These are phyloP conservation scores for Pulchroboletus neoregius DNA, from an alignment of 1,284 basidiomycete genomes.

Conservation along the genomic window DNA sequence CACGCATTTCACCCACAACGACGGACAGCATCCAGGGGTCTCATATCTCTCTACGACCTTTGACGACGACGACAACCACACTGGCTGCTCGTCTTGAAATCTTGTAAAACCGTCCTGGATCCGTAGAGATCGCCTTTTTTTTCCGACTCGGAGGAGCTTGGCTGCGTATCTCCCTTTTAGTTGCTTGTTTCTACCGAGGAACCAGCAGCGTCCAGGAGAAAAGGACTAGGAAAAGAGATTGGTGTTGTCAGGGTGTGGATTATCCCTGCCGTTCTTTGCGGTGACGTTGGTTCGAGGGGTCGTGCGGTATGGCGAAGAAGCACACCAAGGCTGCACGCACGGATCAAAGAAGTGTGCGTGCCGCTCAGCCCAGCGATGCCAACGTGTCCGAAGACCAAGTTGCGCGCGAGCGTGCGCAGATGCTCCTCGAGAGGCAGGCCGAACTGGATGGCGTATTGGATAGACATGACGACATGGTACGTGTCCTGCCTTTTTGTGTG, in stretches of 20 bases:
- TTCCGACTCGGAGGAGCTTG: neutral
- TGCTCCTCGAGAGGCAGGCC: constrained; percentile 55
- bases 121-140: constrained; percentile 47
- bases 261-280: neutral
- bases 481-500: constrained; percentile 29
- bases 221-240: neutral
- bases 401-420: constrained; percentile 38
- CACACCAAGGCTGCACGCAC: constrained; percentile 6
- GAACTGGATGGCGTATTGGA: constrained; percentile 60
- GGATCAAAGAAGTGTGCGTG: neutral
- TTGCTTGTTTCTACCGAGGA: neutral
- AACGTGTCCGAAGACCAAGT: constrained; percentile 27
- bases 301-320: constrained; percentile 20
- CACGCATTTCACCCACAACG: constrained; percentile 29
- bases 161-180: constrained; percentile 1
- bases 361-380: constrained; percentile 8
- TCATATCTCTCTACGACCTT: constrained; percentile 4
- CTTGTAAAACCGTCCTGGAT: constrained; percentile 54
- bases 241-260: neutral
- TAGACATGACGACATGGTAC: constrained; percentile 70
- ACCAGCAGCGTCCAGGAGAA: neutral
- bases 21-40: constrained; percentile 4
- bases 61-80: constrained; percentile 2
- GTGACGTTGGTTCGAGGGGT: constrained; percentile 9
- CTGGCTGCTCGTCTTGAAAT: constrained; percentile 43